Evolutionary conservation across 2,329 filamentous ascomycete genomes (phyloP).

Genomic region (Leptodontidium sp.): DNA sequence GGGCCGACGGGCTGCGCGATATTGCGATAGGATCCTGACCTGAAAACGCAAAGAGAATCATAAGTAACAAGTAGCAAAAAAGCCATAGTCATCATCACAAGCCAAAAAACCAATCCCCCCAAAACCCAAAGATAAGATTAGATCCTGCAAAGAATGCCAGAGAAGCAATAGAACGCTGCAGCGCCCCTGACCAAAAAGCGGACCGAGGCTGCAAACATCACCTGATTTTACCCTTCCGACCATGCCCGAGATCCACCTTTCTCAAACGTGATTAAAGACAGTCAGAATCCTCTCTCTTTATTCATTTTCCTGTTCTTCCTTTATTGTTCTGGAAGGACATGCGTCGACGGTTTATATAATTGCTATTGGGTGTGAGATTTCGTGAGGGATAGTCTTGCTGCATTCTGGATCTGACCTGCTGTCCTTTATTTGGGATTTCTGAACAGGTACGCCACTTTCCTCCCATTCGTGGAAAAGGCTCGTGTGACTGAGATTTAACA

Average conservation of each 20-base stretch:
- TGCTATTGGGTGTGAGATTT: neutral
- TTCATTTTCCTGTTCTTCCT: neutral
- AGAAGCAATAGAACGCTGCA: neutral
- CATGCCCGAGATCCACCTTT: conserved; percentile 23
- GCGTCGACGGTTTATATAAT: neutral
- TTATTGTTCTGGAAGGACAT: neutral
- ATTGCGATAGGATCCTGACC: no score
- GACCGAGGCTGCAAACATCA: conserved; percentile 25
- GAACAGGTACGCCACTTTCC: neutral
- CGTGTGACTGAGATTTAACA: neutral
- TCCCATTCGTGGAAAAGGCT: neutral
- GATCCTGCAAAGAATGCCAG: neutral
- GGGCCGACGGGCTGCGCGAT: no score
- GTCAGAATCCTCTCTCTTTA: neutral
- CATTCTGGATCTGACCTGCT: neutral
- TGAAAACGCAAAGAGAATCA: no score
- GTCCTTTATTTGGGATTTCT: neutral
- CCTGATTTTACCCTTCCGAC: conserved; percentile 26
- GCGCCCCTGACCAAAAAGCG: neutral
- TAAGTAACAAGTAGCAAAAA: no score
- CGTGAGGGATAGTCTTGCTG: neutral
- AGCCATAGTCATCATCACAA: no score
- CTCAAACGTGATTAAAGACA: neutral
- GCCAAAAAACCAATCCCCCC: no score
- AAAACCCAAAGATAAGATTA: conserved; percentile 12